Conservation (phyloP, 805 yeast genomes). For the Pichia nanzhaoensis region DNA sequence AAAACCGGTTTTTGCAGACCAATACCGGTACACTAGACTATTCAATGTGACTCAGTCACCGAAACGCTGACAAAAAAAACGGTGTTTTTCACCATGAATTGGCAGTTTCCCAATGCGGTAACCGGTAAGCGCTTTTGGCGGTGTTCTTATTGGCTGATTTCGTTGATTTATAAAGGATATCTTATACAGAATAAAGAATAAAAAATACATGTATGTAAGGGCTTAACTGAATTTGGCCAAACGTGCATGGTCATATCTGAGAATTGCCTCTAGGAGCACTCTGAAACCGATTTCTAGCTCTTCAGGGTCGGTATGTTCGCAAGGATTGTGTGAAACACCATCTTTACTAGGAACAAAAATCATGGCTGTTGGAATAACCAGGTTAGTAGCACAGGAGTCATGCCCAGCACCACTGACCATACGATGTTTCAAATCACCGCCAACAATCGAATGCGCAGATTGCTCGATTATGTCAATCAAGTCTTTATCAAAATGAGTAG, state of each 20-base stretch:
- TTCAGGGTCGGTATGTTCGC: conserved; percentile 59
- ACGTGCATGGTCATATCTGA: conserved; percentile 22
- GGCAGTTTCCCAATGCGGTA: too few species aligned
- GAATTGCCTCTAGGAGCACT: conserved; percentile 46
- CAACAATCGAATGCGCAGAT: conserved; percentile 45
- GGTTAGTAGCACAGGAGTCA: conserved; percentile 56
- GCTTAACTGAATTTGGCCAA: conserved; percentile 1
- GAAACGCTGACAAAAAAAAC: too few species aligned
- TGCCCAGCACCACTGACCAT: conserved; percentile 71
- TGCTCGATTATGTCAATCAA: conserved; percentile 46
- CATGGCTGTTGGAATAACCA: conserved; percentile 63
- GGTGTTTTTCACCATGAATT: too few species aligned
- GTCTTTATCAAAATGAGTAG: conserved; percentile 48
- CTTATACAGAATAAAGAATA: not conserved
- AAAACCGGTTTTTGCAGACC: too few species aligned
- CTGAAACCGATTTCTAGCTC: conserved; percentile 55
- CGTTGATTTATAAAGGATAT: too few species aligned
- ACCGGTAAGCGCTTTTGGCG: too few species aligned
- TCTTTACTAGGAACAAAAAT: conserved; percentile 63
- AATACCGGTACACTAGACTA: too few species aligned
- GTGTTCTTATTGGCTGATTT: too few species aligned
- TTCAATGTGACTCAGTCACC: too few species aligned
- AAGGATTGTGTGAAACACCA: conserved; percentile 63
- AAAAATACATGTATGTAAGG: not conserved
- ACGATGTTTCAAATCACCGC: conserved; percentile 35